Conservation (phyloP, 345 rosid genomes). For the Ceriops zippeliana region DNA sequence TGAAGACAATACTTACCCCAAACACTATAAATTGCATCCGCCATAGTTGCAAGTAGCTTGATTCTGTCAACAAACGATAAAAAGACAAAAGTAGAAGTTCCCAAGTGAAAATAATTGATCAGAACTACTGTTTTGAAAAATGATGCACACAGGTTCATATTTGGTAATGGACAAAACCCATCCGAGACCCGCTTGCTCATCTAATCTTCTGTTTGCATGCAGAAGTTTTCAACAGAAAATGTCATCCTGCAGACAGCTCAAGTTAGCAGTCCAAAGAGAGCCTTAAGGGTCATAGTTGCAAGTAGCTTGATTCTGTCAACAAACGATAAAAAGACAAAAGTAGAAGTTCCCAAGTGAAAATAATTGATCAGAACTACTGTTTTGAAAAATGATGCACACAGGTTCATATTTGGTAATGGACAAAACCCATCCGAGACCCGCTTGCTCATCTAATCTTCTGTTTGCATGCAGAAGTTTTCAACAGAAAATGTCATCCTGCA, state of each 20-base stretch:
- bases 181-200: slow-evolving; percentile 85
- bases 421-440: slow-evolving; percentile 92
- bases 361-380: background rate
- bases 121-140: background rate
- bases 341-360: background rate
- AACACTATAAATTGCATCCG: slow-evolving; percentile 64
- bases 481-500: background rate
- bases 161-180: slow-evolving; percentile 87
- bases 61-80: background rate
- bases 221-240: slow-evolving; percentile 13
- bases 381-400: slow-evolving; percentile 33
- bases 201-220: slow-evolving; percentile 78
- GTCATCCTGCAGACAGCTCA: background rate
- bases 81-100: background rate
- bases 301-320: no score
- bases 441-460: slow-evolving; percentile 68
- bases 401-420: slow-evolving; percentile 80
- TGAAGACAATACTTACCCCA: slow-evolving; percentile 93
- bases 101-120: background rate
- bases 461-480: slow-evolving; percentile 61
- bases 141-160: slow-evolving; percentile 64
- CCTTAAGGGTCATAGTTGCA: no score
- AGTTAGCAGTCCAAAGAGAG: background rate
- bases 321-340: background rate
- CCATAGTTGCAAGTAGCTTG: slow-evolving; percentile 38